Conservation (phyloP, 2,329 filamentous ascomycete genomes). For the Neonectria sp. region DNA sequence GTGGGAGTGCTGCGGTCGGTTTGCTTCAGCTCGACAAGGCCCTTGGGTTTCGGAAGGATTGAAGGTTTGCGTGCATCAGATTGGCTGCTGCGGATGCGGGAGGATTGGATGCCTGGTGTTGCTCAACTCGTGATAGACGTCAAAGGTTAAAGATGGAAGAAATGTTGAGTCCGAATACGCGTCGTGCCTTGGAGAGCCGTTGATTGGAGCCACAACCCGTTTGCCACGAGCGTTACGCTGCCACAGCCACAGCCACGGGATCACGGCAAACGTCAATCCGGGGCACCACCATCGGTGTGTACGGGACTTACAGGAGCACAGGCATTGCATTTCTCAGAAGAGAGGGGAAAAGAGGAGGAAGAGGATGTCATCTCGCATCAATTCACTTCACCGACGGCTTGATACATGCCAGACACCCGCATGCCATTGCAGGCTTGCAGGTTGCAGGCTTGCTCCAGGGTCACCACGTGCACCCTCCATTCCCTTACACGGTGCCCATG, state of each 20-base stretch:
- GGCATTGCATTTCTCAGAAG: not conserved
- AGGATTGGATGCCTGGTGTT: conserved; percentile 1
- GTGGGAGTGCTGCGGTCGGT: not conserved
- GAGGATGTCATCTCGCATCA: not conserved
- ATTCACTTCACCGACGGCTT: conserved; percentile 13
- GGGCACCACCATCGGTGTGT: not conserved
- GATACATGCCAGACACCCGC: not conserved
- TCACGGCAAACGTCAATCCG: conserved; percentile 1
- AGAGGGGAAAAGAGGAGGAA: not conserved
- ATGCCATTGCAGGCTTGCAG: not conserved
- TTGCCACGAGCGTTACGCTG: not conserved
- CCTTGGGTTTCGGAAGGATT: not conserved
- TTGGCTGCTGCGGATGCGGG: not conserved
- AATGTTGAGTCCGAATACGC: conserved; percentile 3
- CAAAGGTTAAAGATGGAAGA: not conserved
- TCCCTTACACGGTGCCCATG: conserved; percentile 5
- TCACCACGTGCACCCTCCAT: conserved; percentile 16
- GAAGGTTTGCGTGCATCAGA: not conserved
- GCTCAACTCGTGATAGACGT: not conserved
- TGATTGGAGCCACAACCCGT: conserved; percentile 2
- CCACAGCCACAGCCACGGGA: conserved; percentile 7
- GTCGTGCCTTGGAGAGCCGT: not conserved
- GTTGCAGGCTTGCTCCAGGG: not conserved
- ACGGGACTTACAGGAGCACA: no score
- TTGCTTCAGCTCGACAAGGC: conserved; percentile 7